Conservation (phyloP, 371 early-diverging fungal genomes). For the Fennellomyces sp. region DNA sequence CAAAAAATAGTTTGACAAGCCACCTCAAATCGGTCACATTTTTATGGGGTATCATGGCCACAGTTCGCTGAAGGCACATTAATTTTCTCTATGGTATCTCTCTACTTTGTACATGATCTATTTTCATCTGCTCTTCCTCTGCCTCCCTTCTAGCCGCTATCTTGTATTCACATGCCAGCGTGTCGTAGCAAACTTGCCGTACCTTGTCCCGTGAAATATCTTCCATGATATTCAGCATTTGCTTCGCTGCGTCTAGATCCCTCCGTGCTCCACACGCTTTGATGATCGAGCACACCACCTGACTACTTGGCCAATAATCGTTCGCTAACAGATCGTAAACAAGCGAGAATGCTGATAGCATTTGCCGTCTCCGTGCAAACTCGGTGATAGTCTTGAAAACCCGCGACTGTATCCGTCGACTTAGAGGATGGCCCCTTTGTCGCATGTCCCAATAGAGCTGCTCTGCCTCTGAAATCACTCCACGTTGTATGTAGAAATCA, state of each 20-base stretch:
- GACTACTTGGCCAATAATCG: slow-evolving; percentile 15
- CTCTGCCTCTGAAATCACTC: slow-evolving; percentile 13
- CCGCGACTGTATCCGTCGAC: slow-evolving; percentile 3
- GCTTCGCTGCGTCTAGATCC: slow-evolving; percentile 15
- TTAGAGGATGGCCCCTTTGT: background rate
- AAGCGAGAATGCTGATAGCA: slow-evolving; percentile 21
- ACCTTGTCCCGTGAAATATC: background rate
- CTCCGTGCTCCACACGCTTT: slow-evolving; percentile 8
- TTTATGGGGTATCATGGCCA: slow-evolving; percentile 1
- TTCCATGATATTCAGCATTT: slow-evolving; percentile 12
- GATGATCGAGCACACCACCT: slow-evolving; percentile 9
- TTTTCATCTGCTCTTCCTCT: background rate
- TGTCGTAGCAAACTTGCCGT: background rate
- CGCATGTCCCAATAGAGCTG: slow-evolving; percentile 24
- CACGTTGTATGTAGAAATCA: slow-evolving; percentile 5
- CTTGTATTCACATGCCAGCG: background rate
- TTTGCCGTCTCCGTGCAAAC: slow-evolving; percentile 10
- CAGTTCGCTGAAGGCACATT: too few relatives aligned
- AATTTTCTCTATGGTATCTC: slow-evolving; percentile 2
- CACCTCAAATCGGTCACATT: too few relatives aligned
- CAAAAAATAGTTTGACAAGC: background rate
- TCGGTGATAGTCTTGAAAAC: slow-evolving; percentile 8
- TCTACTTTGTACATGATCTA: background rate
- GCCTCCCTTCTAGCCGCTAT: background rate
- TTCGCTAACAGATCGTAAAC: slow-evolving; percentile 15